These are phyloP conservation scores for Alternaria sp. DNA, from an alignment of 2,329 filamentous ascomycete genomes.

Conservation along the genomic window DNA sequence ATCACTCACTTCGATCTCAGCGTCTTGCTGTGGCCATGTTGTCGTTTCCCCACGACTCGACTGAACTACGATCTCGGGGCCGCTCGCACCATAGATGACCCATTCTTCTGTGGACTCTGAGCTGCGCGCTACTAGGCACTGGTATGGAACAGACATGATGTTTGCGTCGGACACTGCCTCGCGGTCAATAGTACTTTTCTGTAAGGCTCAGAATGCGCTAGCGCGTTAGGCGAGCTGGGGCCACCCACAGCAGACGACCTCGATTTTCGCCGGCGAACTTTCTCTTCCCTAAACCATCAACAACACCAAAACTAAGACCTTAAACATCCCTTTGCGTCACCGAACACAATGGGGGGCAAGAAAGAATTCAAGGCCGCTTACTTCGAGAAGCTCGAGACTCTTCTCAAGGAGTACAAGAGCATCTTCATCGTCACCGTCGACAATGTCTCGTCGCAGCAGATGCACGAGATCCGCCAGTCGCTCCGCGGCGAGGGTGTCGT, in stretches of 20 bases:
- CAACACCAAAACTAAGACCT: conserved; percentile 69
- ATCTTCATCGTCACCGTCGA: conserved; percentile 92
- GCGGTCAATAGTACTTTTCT: conserved; percentile 24
- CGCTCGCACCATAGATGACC: conserved; percentile 76
- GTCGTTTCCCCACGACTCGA: conserved; percentile 43
- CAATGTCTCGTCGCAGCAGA: conserved; percentile 99
- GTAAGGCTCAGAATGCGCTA: conserved; percentile 22
- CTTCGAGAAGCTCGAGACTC: conserved; percentile 99
- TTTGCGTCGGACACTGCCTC: conserved; percentile 15
- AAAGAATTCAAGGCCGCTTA: conserved; percentile 92
- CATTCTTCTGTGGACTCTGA: conserved; percentile 37
- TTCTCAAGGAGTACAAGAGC: conserved; percentile 95
- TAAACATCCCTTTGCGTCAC: conserved; percentile 97
- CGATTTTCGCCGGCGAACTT: conserved; percentile 37
- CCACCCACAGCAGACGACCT: conserved; percentile 35
- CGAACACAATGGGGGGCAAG: conserved; percentile 99
- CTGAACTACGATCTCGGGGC: conserved; percentile 70
- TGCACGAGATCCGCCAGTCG: conserved; percentile 98
- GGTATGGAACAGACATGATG: conserved; percentile 52
- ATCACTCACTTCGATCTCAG: conserved; percentile 37
- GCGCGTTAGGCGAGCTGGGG: conserved; percentile 27
- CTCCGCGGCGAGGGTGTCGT: conserved; percentile 93
- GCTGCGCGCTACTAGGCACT: conserved; percentile 48
- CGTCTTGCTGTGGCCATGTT: conserved; percentile 41
- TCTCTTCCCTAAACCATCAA: conserved; percentile 30